phyloP scores from a whole-genome alignment of 2,329 filamentous ascomycete genomes.

The Fusarium falciforme region DNA sequence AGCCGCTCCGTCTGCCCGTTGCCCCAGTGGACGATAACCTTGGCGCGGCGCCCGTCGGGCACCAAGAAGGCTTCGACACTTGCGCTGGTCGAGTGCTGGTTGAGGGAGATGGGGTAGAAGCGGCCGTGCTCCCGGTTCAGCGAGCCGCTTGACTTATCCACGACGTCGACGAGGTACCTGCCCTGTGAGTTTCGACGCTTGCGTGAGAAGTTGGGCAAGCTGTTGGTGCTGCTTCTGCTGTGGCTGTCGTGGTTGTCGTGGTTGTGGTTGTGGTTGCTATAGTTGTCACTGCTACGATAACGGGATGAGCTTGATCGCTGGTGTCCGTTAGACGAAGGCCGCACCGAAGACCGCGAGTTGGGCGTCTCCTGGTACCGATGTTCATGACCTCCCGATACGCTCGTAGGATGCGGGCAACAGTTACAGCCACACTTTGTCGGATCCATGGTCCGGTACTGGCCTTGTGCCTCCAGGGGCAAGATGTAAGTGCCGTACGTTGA shows the following conservation, averaged over 20 bases:
- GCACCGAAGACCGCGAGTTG: background rate
- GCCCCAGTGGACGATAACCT: constrained; percentile 45
- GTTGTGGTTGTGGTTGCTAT: background rate
- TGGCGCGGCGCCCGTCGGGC: constrained; percentile 35
- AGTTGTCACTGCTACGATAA: background rate
- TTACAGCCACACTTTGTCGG: constrained; percentile 38
- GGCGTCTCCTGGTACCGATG: background rate
- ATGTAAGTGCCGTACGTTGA: constrained; percentile 40
- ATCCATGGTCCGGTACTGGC: constrained; percentile 31
- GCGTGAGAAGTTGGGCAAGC: background rate
- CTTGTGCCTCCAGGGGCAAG: constrained; percentile 24
- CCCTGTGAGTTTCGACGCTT: constrained; percentile 6
- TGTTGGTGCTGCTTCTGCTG: background rate
- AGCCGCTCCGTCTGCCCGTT: constrained; percentile 41
- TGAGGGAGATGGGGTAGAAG: constrained; percentile 36
- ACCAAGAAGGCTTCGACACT: constrained; percentile 40
- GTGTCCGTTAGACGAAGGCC: background rate
- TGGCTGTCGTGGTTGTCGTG: background rate
- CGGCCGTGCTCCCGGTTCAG: constrained; percentile 28
- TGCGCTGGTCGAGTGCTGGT: constrained; percentile 17
- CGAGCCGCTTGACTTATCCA: constrained; percentile 31
- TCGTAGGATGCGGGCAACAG: constrained; percentile 40
- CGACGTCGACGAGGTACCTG: constrained; percentile 34
- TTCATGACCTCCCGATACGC: constrained; percentile 18
- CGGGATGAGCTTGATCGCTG: background rate